Evolutionary conservation across 345 rosid species (phyloP).

Genomic region (Pistacia atlantica): DNA sequence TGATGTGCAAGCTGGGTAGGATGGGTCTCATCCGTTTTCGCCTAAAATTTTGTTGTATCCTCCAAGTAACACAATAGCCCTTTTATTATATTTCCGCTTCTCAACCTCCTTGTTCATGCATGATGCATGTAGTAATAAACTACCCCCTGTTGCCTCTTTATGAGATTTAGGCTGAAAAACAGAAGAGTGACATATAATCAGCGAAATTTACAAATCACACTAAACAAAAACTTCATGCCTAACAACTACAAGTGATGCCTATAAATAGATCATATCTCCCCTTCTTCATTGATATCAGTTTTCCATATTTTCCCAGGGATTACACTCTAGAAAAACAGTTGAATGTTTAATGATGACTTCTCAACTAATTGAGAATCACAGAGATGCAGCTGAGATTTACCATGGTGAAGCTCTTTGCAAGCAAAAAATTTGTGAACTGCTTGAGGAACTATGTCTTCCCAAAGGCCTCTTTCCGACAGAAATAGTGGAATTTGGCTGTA

Average conservation of each 20-base stretch:
- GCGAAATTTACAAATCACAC: not conserved
- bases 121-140: not conserved
- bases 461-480: slow-evolving; percentile 36
- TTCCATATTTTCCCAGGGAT: not conserved
- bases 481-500: slow-evolving; percentile 31
- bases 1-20: no score
- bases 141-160: not conserved
- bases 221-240: not conserved
- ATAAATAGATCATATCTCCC: not conserved
- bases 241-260: not conserved
- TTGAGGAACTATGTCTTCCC: slow-evolving; percentile 30
- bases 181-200: no score
- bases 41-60: not conserved
- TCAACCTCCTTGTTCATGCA: not conserved
- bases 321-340: not conserved
- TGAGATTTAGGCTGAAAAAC: not conserved
- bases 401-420: slow-evolving; percentile 37
- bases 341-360: slow-evolving; percentile 18
- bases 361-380: slow-evolving; percentile 22
- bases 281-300: not conserved
- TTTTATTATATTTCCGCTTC: not conserved
- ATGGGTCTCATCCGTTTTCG: no score
- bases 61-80: not conserved
- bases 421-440: slow-evolving; percentile 30
- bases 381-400: slow-evolving; percentile 38